phyloP scores from a whole-genome alignment of 441 rosid species.

The Populus hybrid region DNA sequence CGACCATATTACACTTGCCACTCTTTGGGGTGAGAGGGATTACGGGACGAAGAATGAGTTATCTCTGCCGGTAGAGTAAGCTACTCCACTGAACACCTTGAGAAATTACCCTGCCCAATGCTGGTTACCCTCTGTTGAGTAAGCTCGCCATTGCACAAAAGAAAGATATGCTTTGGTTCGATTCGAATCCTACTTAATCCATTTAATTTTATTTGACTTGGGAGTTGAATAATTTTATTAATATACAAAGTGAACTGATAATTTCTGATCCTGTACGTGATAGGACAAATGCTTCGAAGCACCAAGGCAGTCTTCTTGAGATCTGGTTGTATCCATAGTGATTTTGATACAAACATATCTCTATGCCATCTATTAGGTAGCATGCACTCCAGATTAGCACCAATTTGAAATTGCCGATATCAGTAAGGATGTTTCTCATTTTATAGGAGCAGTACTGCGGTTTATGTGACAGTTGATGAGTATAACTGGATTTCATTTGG shows the following conservation, averaged over 20 bases:
- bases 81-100: too few relatives aligned
- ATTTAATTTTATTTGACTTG: neutral
- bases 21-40: too few relatives aligned
- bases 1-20: too few relatives aligned
- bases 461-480: neutral
- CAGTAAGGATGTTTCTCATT: neutral
- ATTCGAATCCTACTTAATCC: neutral
- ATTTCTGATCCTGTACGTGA: neutral
- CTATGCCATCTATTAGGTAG: neutral
- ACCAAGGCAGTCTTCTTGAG: neutral
- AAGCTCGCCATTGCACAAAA: neutral
- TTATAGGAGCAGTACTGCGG: neutral
- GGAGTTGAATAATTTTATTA: neutral
- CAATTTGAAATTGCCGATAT: neutral
- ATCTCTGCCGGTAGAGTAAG: too few relatives aligned
- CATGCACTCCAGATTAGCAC: neutral
- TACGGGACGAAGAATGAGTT: too few relatives aligned
- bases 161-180: neutral
- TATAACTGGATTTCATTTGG: neutral
- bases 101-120: too few relatives aligned
- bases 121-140: neutral
- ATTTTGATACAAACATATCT: neutral
- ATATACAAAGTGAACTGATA: neutral
- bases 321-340: neutral
- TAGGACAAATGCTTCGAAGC: constrained; percentile 3